phyloP scores from a whole-genome alignment of 352 stramenopile species.

The Phytophthora capsici region DNA sequence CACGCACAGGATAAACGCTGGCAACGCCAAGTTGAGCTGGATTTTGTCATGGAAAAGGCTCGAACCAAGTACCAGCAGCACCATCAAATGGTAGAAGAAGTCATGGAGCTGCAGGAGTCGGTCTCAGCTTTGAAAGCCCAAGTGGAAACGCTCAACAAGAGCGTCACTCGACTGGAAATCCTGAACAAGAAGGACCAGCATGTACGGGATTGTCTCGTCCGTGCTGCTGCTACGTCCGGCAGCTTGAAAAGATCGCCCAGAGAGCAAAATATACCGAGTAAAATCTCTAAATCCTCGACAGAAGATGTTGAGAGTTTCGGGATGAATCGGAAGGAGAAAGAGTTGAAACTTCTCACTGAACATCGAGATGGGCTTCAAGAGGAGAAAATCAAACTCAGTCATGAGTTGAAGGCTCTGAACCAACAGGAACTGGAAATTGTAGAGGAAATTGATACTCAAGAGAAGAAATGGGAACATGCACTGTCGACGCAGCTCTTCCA shows the following conservation, averaged over 20 bases:
- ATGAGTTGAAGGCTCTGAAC: constrained; percentile 34
- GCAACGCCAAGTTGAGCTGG: constrained; percentile 52
- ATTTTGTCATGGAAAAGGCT: constrained; percentile 64
- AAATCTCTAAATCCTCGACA: constrained; percentile 4
- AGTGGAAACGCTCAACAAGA: constrained; percentile 47
- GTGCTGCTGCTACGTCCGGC: constrained; percentile 23
- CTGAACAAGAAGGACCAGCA: constrained; percentile 70
- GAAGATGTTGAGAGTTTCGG: constrained; percentile 9
- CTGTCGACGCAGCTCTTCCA: constrained; percentile 60
- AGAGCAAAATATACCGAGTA: constrained; percentile 3
- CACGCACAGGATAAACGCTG: constrained; percentile 51
- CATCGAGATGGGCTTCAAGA: constrained; percentile 41
- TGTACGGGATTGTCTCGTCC: constrained; percentile 55
- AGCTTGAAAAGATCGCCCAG: constrained; percentile 18
- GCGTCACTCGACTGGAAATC: constrained; percentile 47
- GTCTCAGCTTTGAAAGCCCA: constrained; percentile 47
- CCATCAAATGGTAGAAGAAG: constrained; percentile 55
- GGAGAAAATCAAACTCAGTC: constrained; percentile 43
- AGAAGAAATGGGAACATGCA: constrained; percentile 52
- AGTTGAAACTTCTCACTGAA: constrained; percentile 49
- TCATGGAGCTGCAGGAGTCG: constrained; percentile 55
- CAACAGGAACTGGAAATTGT: constrained; percentile 40
- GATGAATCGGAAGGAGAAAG: constrained; percentile 36
- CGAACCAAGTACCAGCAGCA: constrained; percentile 70
- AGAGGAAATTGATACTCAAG: constrained; percentile 38